Evolutionary conservation across 441 rosid genomes (phyloP).

Genomic region (Melastoma candidum): DNA sequence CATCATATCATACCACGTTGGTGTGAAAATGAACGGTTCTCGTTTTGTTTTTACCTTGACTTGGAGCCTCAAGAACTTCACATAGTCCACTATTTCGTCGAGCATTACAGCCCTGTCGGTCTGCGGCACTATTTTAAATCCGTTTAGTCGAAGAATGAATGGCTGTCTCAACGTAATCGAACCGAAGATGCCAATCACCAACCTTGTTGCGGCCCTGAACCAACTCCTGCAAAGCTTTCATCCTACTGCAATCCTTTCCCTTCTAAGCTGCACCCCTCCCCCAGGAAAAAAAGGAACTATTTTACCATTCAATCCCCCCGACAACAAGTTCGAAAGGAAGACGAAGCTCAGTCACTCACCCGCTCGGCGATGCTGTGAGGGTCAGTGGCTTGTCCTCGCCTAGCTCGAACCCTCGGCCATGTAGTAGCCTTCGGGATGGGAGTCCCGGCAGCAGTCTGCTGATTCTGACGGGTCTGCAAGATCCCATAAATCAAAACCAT

Average conservation of each 20-base stretch:
- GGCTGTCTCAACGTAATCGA: not conserved
- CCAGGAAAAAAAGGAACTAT: not conserved
- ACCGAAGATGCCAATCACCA: not conserved
- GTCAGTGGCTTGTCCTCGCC: slow-evolving; percentile 19
- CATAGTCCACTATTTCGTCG: slow-evolving; percentile 19
- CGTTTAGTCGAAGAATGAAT: not conserved
- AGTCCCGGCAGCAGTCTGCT: too few relatives aligned
- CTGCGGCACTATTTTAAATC: slow-evolving; percentile 2
- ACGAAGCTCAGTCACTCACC: slow-evolving; percentile 2
- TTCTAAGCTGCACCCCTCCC: slow-evolving; percentile 9
- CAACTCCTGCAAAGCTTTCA: slow-evolving; percentile 18
- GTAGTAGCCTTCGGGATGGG: not conserved
- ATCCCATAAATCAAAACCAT: too few relatives aligned
- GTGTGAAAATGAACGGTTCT: too few relatives aligned
- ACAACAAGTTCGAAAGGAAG: too few relatives aligned
- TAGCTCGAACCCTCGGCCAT: slow-evolving; percentile 18
- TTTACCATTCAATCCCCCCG: too few relatives aligned
- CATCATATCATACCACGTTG: too few relatives aligned
- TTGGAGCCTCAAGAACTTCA: slow-evolving; percentile 17
- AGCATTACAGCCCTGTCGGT: slow-evolving; percentile 20
- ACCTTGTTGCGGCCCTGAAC: slow-evolving; percentile 21
- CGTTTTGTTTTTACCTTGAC: slow-evolving; percentile 12
- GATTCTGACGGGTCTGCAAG: too few relatives aligned
- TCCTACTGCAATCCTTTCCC: slow-evolving; percentile 16
- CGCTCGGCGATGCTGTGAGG: slow-evolving; percentile 22